Evolutionary conservation across 1,284 basidiomycete genomes (phyloP).

Genomic region (Apiotrichum domesticum): DNA sequence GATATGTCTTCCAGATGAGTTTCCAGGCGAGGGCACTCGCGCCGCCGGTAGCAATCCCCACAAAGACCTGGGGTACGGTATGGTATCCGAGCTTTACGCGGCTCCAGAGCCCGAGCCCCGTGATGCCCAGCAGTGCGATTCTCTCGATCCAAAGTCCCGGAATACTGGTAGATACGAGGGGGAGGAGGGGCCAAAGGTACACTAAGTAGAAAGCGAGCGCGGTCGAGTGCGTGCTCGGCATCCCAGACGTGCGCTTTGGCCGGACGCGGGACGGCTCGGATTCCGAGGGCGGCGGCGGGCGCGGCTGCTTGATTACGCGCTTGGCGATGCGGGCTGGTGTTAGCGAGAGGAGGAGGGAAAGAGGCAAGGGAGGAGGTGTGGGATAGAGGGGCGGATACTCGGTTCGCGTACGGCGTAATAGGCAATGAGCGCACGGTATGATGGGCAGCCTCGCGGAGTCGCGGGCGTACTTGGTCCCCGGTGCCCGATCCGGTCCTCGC

Average conservation of each 20-base stretch:
- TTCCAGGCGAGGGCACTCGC: conserved; percentile 56
- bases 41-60: conserved; percentile 59
- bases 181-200: conserved; percentile 59
- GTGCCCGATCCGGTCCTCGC: too few relatives aligned
- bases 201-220: conserved; percentile 64
- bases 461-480: too few relatives aligned
- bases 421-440: too few relatives aligned
- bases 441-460: too few relatives aligned
- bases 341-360: background rate
- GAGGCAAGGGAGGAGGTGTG: background rate
- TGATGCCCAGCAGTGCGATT: background rate
- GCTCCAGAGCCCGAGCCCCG: conserved; percentile 56
- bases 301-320: conserved; percentile 60
- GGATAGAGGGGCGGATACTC: background rate
- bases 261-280: conserved; percentile 15
- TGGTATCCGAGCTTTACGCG: conserved; percentile 76
- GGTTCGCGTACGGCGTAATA: too few relatives aligned
- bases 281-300: conserved; percentile 53
- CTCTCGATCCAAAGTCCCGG: conserved; percentile 46
- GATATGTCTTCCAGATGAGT: conserved; percentile 26
- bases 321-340: conserved; percentile 63
- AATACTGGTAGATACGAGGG: conserved; percentile 51
- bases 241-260: conserved; percentile 52
- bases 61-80: conserved; percentile 65
- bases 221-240: conserved; percentile 84